Evolutionary conservation across 106 monocot species (phyloP).

Genomic region (Posidonia australis): DNA sequence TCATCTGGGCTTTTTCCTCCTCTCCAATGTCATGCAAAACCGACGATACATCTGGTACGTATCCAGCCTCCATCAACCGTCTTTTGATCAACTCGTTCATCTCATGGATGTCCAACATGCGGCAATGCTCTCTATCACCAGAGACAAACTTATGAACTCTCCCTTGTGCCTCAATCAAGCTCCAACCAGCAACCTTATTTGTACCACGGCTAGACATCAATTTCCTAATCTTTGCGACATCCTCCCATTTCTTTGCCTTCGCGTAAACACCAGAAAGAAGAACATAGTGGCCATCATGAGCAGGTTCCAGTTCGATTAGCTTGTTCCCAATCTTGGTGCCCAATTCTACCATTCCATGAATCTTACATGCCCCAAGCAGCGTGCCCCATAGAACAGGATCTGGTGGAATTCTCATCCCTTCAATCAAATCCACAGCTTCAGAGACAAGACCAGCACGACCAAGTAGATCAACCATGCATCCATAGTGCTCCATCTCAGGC

Average conservation of each 20-base stretch:
- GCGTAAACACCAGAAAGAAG: slow-evolving; percentile 54
- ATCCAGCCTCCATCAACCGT: slow-evolving; percentile 36
- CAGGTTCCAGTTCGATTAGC: slow-evolving; percentile 41
- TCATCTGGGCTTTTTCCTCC: slow-evolving; percentile 43
- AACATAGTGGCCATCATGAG: slow-evolving; percentile 65
- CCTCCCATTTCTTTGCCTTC: slow-evolving; percentile 51
- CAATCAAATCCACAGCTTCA: slow-evolving; percentile 48
- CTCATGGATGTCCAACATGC: slow-evolving; percentile 27
- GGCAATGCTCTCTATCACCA: slow-evolving; percentile 37
- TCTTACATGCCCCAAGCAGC: slow-evolving; percentile 51
- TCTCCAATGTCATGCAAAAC: slow-evolving; percentile 61
- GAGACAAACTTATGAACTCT: slow-evolving; percentile 39
- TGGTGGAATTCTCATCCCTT: slow-evolving; percentile 32
- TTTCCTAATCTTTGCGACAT: slow-evolving; percentile 32
- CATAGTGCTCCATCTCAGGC: slow-evolving; percentile 73
- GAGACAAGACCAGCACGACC: slow-evolving; percentile 45
- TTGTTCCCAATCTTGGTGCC: slow-evolving; percentile 43
- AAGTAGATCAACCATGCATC: slow-evolving; percentile 68
- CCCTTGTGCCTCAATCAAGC: slow-evolving; percentile 48
- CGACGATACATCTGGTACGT: slow-evolving; percentile 32
- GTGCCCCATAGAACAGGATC: slow-evolving; percentile 69
- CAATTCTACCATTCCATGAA: slow-evolving; percentile 37
- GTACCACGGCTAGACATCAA: slow-evolving; percentile 35
- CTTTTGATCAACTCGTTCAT: slow-evolving; percentile 23
- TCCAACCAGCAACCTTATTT: slow-evolving; percentile 55